phyloP scores from a whole-genome alignment of 148 eudicot species.

The Tetragonia tetragonoides region DNA sequence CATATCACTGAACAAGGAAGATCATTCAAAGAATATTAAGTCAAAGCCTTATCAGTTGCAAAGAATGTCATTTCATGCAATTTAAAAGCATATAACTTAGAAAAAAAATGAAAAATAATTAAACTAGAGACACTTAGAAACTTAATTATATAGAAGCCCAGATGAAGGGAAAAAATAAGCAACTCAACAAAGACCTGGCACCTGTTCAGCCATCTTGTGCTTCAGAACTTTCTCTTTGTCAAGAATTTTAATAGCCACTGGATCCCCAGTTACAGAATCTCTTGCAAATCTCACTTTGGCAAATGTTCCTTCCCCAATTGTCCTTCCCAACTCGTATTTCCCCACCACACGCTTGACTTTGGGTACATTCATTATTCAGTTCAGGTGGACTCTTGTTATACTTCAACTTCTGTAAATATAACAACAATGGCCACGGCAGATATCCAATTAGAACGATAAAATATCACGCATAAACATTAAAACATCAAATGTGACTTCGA shows the following conservation, averaged over 20 bases:
- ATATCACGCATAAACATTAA: neutral
- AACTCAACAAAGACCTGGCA: slow-evolving; percentile 50
- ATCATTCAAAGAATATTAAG: neutral
- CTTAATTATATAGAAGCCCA: neutral
- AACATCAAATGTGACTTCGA: neutral
- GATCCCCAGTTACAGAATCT: slow-evolving; percentile 75
- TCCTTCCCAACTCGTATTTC: slow-evolving; percentile 89
- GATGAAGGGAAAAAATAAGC: slow-evolving; percentile 1
- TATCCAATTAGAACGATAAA: neutral
- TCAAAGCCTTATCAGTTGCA: neutral
- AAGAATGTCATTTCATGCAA: neutral
- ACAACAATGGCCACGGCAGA: slow-evolving; percentile 1
- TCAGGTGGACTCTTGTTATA: neutral
- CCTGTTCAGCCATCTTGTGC: slow-evolving; percentile 97
- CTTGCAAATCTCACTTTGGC: slow-evolving; percentile 94
- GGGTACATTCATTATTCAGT: slow-evolving; percentile 46
- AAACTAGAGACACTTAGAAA: neutral
- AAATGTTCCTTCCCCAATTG: slow-evolving; percentile 96
- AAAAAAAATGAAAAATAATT: neutral
- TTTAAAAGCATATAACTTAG: neutral
- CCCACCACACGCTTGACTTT: slow-evolving; percentile 80
- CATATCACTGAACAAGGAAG: neutral
- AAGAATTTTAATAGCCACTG: slow-evolving; percentile 89
- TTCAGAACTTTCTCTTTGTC: slow-evolving; percentile 93
- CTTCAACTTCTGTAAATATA: slow-evolving; percentile 10